phyloP scores from a whole-genome alignment of 495 filamentous ascomycete species.

The Penicillium antarcticum region DNA sequence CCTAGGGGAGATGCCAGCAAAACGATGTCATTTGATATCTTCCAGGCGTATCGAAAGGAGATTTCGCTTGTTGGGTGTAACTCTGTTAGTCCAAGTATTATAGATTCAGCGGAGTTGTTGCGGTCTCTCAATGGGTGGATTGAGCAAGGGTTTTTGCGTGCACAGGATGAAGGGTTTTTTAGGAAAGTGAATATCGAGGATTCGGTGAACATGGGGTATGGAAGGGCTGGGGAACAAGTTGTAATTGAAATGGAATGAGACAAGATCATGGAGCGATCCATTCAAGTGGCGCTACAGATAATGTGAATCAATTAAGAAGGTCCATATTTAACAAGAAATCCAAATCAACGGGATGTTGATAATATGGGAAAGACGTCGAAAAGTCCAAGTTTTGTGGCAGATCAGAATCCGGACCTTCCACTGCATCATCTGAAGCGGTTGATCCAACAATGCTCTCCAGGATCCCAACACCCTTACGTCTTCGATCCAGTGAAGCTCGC shows the following conservation, averaged over 20 bases:
- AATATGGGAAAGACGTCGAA: conserved; percentile 6
- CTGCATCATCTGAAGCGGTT: not conserved
- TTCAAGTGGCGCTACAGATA: too few species aligned
- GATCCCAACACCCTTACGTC: conserved; percentile 15
- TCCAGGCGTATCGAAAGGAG: conserved; percentile 20
- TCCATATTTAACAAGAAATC: conserved; percentile 17
- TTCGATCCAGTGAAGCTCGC: conserved; percentile 21
- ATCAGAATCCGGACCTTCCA: not conserved
- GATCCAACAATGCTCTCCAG: conserved; percentile 14
- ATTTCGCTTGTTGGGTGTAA: conserved; percentile 17
- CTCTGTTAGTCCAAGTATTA: conserved; percentile 4
- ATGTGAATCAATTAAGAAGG: not conserved
- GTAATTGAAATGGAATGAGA: conserved; percentile 11
- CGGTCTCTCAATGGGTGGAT: conserved; percentile 10
- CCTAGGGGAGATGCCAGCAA: conserved; percentile 12
- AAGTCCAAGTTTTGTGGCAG: conserved; percentile 2
- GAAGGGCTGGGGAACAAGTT: conserved; percentile 5
- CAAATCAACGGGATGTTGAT: conserved; percentile 14
- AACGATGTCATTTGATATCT: conserved; percentile 11
- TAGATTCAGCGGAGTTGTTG: conserved; percentile 11
- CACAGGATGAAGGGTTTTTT: conserved; percentile 9
- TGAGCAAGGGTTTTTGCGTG: conserved; percentile 6
- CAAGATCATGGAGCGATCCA: too few species aligned
- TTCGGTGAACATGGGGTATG: conserved; percentile 11
- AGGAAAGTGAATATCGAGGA: conserved; percentile 9